These are phyloP conservation scores for Kingdonia uniflora DNA, from an alignment of 164 flowering plant genomes.

Conservation along the genomic window DNA sequence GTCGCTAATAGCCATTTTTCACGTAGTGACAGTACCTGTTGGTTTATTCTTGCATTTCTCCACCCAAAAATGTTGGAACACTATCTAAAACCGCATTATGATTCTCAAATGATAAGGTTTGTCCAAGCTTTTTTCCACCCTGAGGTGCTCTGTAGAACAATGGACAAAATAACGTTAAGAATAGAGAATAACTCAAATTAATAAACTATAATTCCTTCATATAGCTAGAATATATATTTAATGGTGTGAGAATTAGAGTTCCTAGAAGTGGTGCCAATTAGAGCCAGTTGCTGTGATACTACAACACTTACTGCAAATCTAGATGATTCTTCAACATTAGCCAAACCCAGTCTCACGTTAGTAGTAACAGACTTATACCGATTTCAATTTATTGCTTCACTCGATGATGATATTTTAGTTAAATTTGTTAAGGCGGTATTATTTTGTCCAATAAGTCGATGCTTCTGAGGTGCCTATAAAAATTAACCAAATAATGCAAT, in stretches of 20 bases:
- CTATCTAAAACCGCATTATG: too few relatives aligned
- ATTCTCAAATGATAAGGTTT: too few relatives aligned
- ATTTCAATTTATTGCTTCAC: slow-evolving; percentile 23
- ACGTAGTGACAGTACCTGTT: slow-evolving; percentile 47
- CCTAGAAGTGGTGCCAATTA: slow-evolving; percentile 72
- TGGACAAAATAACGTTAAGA: slow-evolving; percentile 2
- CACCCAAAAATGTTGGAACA: too few relatives aligned
- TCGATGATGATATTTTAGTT: slow-evolving; percentile 26
- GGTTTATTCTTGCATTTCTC: slow-evolving; percentile 41
- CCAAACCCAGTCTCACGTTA: slow-evolving; percentile 26
- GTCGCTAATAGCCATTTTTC: too few relatives aligned
- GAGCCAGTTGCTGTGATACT: slow-evolving; percentile 56
- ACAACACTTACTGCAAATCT: slow-evolving; percentile 22
- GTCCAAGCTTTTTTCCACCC: too few relatives aligned
- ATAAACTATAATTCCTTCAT: not conserved
- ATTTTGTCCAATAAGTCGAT: slow-evolving; percentile 36
- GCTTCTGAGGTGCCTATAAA: slow-evolving; percentile 48
- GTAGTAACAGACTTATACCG: slow-evolving; percentile 24
- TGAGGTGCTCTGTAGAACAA: too few relatives aligned
- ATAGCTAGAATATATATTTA: slow-evolving; percentile 27
- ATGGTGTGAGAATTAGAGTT: slow-evolving; percentile 33
- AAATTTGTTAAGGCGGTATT: slow-evolving; percentile 17
- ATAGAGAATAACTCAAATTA: not conserved
- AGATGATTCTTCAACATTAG: too few relatives aligned
- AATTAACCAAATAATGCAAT: slow-evolving; percentile 6